A percentile compares a stretch with the other conserved stretches of the same genome.
Conservation (phyloP, 805 yeast genomes). For the Candida ovalis region DNA sequence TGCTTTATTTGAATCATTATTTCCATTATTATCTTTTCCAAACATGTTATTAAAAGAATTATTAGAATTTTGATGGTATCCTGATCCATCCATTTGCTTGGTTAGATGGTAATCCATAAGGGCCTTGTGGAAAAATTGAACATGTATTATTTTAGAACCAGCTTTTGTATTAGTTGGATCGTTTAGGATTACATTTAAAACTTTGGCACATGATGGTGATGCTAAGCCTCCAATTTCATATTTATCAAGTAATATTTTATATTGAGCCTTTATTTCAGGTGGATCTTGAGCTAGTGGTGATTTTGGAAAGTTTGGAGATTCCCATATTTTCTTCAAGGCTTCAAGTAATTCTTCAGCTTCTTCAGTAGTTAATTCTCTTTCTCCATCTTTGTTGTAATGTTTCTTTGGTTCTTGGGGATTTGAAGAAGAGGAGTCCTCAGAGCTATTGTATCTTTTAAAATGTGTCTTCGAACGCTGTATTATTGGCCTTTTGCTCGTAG, state of each 20-base stretch:
- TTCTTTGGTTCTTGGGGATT: conserved; percentile 2
- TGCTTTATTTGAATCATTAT: neutral
- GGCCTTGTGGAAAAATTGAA: conserved; percentile 28
- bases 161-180: conserved; percentile 22
- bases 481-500: neutral
- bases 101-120: conserved; percentile 29
- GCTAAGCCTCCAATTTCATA: conserved; percentile 31
- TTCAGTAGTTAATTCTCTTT: conserved; percentile 25
- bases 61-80: neutral
- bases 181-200: conserved; percentile 25
- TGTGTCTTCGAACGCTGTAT: neutral
- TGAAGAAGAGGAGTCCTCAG: neutral
- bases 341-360: conserved; percentile 23
- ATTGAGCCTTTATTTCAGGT: conserved; percentile 9
- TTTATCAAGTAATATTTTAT: conserved; percentile 21
- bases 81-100: conserved; percentile 16
- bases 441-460: neutral
- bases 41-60: neutral
- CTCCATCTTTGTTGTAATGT: conserved; percentile 24
- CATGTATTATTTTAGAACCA: conserved; percentile 29
- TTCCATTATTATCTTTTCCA: neutral
- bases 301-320: conserved; percentile 18
- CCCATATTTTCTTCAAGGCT: conserved; percentile 27
- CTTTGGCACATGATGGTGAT: conserved; percentile 27
- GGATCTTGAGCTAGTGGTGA: neutral